These are phyloP conservation scores for Colletotrichum cuscutae DNA, from an alignment of 2,329 filamentous ascomycete species.

Conservation along the genomic window DNA sequence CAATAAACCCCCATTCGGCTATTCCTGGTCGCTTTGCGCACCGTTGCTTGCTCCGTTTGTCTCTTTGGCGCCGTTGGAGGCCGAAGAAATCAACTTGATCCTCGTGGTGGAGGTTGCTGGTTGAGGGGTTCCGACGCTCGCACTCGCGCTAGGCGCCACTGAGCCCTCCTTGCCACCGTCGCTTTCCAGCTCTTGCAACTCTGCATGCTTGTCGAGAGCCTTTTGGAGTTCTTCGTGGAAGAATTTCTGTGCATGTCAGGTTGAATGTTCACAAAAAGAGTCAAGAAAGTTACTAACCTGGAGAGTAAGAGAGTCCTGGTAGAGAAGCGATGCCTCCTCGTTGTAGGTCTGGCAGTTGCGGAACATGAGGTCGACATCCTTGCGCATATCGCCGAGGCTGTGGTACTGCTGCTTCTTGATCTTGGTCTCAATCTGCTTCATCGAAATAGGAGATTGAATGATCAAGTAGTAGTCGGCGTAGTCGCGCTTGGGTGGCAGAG, in stretches of 20 bases:
- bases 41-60: conserved; percentile 46
- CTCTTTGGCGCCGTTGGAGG: conserved; percentile 46
- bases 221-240: conserved; percentile 65
- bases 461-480: conserved; percentile 97
- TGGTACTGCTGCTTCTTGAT: conserved; percentile 97
- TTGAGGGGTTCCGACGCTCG: conserved; percentile 72
- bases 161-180: conserved; percentile 51
- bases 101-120: conserved; percentile 66
- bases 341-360: conserved; percentile 96
- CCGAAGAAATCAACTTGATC: conserved; percentile 74
- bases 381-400: conserved; percentile 80
- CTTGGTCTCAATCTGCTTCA: conserved; percentile 93
- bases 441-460: conserved; percentile 92
- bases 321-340: conserved; percentile 92
- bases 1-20: conserved; percentile 19
- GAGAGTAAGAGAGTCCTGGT: conserved; percentile 91
- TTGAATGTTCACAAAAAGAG: neutral
- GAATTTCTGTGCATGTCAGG: conserved; percentile 62
- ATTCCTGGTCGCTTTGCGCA: conserved; percentile 66
- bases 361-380: conserved; percentile 86
- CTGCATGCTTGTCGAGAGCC: conserved; percentile 63
- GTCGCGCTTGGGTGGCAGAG: conserved; percentile 86
- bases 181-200: conserved; percentile 66
- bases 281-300: conserved; percentile 67
- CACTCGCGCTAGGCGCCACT: conserved; percentile 57